phyloP scores from a whole-genome alignment of 2,329 filamentous ascomycete species.

The Thielaviopsis cerberus region DNA sequence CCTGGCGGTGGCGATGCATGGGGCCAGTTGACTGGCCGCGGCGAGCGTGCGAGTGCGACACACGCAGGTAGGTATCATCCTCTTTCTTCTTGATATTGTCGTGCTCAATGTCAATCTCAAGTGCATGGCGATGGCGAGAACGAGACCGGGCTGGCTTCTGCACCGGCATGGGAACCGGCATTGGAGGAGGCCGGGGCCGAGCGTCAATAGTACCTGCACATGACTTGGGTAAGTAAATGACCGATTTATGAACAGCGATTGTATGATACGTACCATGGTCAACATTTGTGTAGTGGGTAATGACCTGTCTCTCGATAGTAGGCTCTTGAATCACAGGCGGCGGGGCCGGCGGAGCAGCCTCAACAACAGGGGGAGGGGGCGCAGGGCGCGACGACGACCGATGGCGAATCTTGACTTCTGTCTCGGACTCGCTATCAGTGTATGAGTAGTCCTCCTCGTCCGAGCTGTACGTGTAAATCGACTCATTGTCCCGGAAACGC shows the following conservation, averaged over 20 bases:
- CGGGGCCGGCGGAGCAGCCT: conserved; percentile 38
- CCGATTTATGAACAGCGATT: not conserved
- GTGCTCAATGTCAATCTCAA: conserved; percentile 41
- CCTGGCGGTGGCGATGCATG: conserved; percentile 18
- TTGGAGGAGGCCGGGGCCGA: conserved; percentile 26
- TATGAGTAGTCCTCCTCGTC: not conserved
- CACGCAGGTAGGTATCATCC: conserved; percentile 35
- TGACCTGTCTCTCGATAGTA: conserved; percentile 71
- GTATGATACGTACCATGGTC: conserved; percentile 50
- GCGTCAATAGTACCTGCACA: conserved; percentile 4
- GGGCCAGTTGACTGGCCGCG: conserved; percentile 21
- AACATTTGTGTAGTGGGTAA: conserved; percentile 73
- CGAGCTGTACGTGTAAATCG: not conserved
- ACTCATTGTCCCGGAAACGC: not conserved
- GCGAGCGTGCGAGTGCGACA: conserved; percentile 15
- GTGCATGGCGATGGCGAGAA: conserved; percentile 27
- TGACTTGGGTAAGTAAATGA: conserved; percentile 1
- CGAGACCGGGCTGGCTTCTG: conserved; percentile 30
- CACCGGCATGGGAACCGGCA: conserved; percentile 26
- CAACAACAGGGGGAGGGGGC: conserved; percentile 25
- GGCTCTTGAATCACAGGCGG: conserved; percentile 53
- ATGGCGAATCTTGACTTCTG: not conserved
- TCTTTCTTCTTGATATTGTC: not conserved
- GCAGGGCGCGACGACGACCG: not conserved
- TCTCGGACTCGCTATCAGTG: not conserved